These are phyloP conservation scores for Triangularia verruculosa DNA, from an alignment of 2,329 filamentous ascomycete genomes.

Conservation along the genomic window DNA sequence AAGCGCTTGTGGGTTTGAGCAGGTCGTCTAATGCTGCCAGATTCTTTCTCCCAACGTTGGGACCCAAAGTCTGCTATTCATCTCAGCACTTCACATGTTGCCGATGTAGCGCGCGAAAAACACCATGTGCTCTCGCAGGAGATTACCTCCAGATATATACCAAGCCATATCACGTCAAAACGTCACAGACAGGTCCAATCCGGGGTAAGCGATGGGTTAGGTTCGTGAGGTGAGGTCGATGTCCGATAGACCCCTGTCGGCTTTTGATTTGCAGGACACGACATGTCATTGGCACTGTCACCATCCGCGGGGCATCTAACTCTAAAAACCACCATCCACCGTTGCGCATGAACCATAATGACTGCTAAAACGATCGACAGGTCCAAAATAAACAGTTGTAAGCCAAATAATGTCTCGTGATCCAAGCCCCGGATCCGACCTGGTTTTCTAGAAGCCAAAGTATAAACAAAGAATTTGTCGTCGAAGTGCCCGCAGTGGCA, in stretches of 20 bases:
- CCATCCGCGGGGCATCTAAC: not conserved
- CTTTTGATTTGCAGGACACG: not conserved
- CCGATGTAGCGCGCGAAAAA: not conserved
- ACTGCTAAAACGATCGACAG: not conserved
- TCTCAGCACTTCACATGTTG: not conserved
- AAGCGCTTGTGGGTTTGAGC: too few species aligned
- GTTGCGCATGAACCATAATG: not conserved
- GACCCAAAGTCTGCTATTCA: too few species aligned
- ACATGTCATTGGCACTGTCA: not conserved
- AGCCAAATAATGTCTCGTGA: not conserved
- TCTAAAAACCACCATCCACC: not conserved
- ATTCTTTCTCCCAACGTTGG: too few species aligned
- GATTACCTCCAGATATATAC: not conserved
- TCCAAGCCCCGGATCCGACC: not conserved
- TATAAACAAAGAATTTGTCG: not conserved
- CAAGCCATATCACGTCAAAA: not conserved
- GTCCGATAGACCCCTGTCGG: not conserved
- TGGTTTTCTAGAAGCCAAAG: not conserved
- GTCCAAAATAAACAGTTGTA: not conserved
- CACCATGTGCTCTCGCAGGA: not conserved
- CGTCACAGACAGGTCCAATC: not conserved
- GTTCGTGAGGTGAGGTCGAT: not conserved
- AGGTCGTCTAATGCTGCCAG: too few species aligned
- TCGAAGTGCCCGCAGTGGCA: not conserved
- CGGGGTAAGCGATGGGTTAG: constrained; percentile 3